Evolutionary conservation across 352 stramenopile genomes (phyloP), one percentile per base, ranked within the genome.

Genomic region (Pythium phragmitis): DNA sequence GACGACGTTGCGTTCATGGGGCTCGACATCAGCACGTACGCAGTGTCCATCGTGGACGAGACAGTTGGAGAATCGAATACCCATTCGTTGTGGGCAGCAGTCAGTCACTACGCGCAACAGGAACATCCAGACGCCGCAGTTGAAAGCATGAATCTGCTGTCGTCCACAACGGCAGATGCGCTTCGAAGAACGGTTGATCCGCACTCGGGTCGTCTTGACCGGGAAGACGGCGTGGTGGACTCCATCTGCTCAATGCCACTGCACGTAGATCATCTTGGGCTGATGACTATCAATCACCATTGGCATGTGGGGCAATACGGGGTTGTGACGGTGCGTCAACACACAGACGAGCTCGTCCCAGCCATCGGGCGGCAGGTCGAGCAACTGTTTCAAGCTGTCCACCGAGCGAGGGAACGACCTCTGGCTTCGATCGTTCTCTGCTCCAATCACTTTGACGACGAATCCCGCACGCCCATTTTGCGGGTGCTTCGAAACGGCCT

Each of bases 301-400:
- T 65, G 58, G 58, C 37, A 57, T 23, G 47, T 57, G 13, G 58
- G 58, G 0, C 9, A 65, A 3, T 65, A 43, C 52, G 58, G 58
- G 13, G 11, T 65, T 11, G 58, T 65, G 12, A 46, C 26, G 17
- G 21, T 30, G 7, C 47, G 37, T 21, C 41, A 13, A 23, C 34
- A 33, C 17, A 5, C 4, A 0, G 4, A 51, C 11, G 48, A 58
- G 6, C 23, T 65, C 12, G 9, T 7, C 8, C 2, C 6, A 16
- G 14, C 16, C 3, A 52, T 58, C 28, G 16, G 36, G 4, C 6
- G 6, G 7, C 55, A 37, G n/a, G 30, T 57, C n/a, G 9, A 47
- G 17, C 21, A 41, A 7, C 17, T 19, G 4, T 5, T 30, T 14
- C 33, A 45, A 5, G 16, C 4, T 16, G 3, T 36, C 8, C 33